Percentiles rank a stretch among this genome's conserved stretches.
Evolutionary conservation across 2,329 filamentous ascomycete species (phyloP).

Genomic region (Phoma sp.): DNA sequence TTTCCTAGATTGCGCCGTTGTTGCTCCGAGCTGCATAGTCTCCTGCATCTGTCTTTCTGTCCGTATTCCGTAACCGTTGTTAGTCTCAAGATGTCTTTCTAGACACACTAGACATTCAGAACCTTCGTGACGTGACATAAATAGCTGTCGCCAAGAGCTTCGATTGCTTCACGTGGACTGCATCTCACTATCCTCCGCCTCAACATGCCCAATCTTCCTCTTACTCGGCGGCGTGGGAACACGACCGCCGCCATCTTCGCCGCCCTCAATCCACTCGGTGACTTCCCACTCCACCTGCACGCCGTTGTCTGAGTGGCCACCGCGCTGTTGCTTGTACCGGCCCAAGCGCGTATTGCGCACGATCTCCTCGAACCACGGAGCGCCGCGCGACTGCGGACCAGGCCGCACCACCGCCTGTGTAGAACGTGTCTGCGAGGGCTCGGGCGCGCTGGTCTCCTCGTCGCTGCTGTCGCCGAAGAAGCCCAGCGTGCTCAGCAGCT

Average conservation of each 20-base stretch:
- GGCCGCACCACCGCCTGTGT: constrained; percentile 24
- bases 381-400: constrained; percentile 54
- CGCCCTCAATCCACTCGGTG: constrained; percentile 64
- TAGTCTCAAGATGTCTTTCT: too few species aligned
- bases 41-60: constrained; percentile 9
- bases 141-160: constrained; percentile 23
- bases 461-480: constrained; percentile 58
- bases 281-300: constrained; percentile 83
- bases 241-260: constrained; percentile 45
- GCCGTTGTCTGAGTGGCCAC: constrained; percentile 67
- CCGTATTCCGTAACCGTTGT: too few species aligned
- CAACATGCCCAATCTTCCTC: constrained; percentile 43
- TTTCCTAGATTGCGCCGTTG: constrained; percentile 20
- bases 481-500: constrained; percentile 74
- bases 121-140: constrained; percentile 21
- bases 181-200: constrained; percentile 41
- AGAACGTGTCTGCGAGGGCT: constrained; percentile 17
- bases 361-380: constrained; percentile 87
- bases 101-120: too few species aligned
- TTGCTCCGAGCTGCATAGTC: constrained; percentile 22
- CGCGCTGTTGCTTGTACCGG: constrained; percentile 66
- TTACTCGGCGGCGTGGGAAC: constrained; percentile 34
- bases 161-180: not conserved
- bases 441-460: constrained; percentile 30
- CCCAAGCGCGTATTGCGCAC: constrained; percentile 77